Conservation (phyloP, 2,329 filamentous ascomycete genomes). For the Diaporthe sp. region DNA sequence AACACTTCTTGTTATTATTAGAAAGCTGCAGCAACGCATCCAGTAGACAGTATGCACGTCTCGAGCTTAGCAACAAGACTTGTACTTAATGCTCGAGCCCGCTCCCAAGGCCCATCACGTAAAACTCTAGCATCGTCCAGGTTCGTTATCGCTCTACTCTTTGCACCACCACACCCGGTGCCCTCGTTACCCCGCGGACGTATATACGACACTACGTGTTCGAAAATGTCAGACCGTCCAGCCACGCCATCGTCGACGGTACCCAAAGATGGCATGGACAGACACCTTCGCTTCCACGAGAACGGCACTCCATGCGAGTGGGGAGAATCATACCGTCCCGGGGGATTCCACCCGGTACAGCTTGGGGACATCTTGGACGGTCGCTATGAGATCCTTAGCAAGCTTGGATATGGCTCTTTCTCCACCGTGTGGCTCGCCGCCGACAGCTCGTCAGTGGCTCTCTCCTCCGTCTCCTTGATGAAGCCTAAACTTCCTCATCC, state of each 20-base stretch:
- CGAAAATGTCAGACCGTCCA: constrained; percentile 8
- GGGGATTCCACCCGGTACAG: constrained; percentile 57
- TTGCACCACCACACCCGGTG: too few relatives aligned
- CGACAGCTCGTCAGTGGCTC: constrained; percentile 2
- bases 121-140: too few relatives aligned
- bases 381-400: constrained; percentile 56
- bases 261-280: background rate
- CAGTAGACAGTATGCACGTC: too few relatives aligned
- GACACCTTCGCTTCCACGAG: constrained; percentile 13
- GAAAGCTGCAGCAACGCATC: too few relatives aligned
- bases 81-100: too few relatives aligned
- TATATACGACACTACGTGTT: too few relatives aligned
- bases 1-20: too few relatives aligned
- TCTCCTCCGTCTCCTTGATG: background rate
- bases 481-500: background rate
- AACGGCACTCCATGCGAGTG: constrained; percentile 34
- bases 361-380: constrained; percentile 56
- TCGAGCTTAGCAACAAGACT: too few relatives aligned
- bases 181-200: too few relatives aligned
- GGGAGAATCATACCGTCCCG: constrained; percentile 48
- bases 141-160: too few relatives aligned
- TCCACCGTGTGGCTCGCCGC: constrained; percentile 58
- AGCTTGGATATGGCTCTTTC: constrained; percentile 57
- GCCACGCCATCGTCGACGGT: background rate
- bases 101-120: too few relatives aligned